Conservation (phyloP, 2,329 filamentous ascomycete species). For the Botrytis cinerea region DNA sequence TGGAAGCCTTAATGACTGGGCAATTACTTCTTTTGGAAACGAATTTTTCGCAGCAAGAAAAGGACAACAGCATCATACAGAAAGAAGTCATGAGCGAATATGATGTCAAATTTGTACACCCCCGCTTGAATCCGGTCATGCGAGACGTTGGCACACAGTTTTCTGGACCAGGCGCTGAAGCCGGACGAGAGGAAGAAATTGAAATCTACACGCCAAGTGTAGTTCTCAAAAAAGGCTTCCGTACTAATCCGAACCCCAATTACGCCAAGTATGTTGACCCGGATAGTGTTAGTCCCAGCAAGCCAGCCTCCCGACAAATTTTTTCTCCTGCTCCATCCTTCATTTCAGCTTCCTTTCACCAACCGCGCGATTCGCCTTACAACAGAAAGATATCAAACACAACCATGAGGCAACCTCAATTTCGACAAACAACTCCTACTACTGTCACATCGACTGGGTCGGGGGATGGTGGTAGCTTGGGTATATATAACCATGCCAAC, state of each 20-base stretch:
- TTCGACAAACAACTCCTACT: constrained; percentile 47
- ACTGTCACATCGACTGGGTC: constrained; percentile 34
- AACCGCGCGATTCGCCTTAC: constrained; percentile 45
- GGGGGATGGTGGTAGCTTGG: constrained; percentile 74
- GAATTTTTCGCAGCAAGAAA: constrained; percentile 79
- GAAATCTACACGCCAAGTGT: constrained; percentile 63
- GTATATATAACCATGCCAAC: constrained; percentile 75
- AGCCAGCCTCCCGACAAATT: constrained; percentile 38
- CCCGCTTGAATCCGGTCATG: constrained; percentile 78
- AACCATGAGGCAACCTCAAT: constrained; percentile 56
- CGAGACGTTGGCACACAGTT: constrained; percentile 79
- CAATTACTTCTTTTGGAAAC: constrained; percentile 75
- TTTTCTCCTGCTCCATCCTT: constrained; percentile 44
- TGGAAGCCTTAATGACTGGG: constrained; percentile 72
- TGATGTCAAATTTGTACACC: constrained; percentile 92
- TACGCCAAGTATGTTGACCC: constrained; percentile 74
- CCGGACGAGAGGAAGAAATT: constrained; percentile 47
- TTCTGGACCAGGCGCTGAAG: constrained; percentile 43
- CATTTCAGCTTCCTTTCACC: constrained; percentile 36
- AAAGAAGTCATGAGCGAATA: constrained; percentile 95
- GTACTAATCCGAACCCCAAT: constrained; percentile 79
- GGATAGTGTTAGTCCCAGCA: constrained; percentile 48
- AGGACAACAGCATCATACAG: constrained; percentile 81
- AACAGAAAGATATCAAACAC: constrained; percentile 43
- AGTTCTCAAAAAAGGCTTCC: constrained; percentile 73